Conservation (phyloP, 2,329 filamentous ascomycete species). For the Hysterium pulicare region DNA sequence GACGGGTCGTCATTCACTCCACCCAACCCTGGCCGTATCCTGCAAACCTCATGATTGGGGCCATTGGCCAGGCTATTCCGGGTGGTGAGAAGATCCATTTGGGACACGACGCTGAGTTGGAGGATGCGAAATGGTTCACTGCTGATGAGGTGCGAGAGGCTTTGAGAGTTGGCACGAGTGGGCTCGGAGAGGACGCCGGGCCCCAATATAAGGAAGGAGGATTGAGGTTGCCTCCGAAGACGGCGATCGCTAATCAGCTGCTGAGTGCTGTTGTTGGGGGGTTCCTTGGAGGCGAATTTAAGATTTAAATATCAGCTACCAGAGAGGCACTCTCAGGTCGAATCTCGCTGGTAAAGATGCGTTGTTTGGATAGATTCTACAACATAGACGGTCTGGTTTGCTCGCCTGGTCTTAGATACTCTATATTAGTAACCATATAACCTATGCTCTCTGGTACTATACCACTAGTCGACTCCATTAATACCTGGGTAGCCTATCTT, state of each 20-base stretch:
- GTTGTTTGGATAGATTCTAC: too few relatives aligned
- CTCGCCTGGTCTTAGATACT: too few relatives aligned
- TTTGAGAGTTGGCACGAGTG: conserved; percentile 63
- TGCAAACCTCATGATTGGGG: conserved; percentile 56
- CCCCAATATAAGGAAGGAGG: conserved; percentile 71
- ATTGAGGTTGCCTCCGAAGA: conserved; percentile 75
- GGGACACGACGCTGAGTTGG: conserved; percentile 85
- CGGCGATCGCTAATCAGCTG: conserved; percentile 89
- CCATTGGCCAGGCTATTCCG: conserved; percentile 80
- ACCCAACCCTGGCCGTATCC: conserved; percentile 55
- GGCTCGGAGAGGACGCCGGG: conserved; percentile 62
- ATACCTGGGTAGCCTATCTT: too few relatives aligned
- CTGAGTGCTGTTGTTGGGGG: conserved; percentile 76
- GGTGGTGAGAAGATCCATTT: conserved; percentile 77
- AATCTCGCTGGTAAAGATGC: too few relatives aligned
- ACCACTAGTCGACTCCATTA: too few relatives aligned
- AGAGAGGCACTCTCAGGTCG: too few relatives aligned
- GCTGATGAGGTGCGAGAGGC: conserved; percentile 78
- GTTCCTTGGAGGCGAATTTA: conserved; percentile 56
- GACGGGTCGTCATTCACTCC: conserved; percentile 49
- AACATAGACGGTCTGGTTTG: too few relatives aligned
- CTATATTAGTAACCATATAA: too few relatives aligned
- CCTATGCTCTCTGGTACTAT: too few relatives aligned
- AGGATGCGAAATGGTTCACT: conserved; percentile 83
- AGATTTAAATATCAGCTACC: too few relatives aligned